A percentile compares a stretch with the other conserved stretches of the same genome.
Conservation (phyloP, 2,329 filamentous ascomycete genomes). For the Fusarium guadeloupense region DNA sequence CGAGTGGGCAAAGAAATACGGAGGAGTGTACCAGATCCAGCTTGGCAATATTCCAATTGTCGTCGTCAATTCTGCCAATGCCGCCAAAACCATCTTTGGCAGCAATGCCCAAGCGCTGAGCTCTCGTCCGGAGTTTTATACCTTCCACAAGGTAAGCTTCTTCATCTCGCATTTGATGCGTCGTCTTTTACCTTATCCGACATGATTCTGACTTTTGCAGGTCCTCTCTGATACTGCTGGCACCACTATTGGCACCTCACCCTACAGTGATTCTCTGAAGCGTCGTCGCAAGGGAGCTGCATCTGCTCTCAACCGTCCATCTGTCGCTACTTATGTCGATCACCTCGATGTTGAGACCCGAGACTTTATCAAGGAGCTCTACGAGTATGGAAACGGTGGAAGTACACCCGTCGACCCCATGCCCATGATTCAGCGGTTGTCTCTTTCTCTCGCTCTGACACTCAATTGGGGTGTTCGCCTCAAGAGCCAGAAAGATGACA, state of each 20-base stretch:
- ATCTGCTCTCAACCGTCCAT: constrained; percentile 71
- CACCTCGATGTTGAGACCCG: constrained; percentile 71
- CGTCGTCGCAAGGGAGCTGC: constrained; percentile 71
- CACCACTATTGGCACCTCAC: constrained; percentile 74
- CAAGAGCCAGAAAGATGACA: constrained; percentile 62
- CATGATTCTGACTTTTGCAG: constrained; percentile 43
- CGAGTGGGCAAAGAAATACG: constrained; percentile 60
- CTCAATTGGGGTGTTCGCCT: constrained; percentile 74
- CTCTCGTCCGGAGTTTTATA: constrained; percentile 66
- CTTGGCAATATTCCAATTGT: constrained; percentile 66
- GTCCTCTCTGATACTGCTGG: constrained; percentile 71
- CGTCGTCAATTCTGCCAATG: constrained; percentile 63
- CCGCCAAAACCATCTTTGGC: constrained; percentile 61
- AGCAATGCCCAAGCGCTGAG: constrained; percentile 63
- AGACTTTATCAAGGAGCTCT: constrained; percentile 69
- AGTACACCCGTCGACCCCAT: constrained; percentile 67
- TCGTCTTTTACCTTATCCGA: not conserved
- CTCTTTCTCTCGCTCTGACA: constrained; percentile 69
- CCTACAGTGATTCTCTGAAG: constrained; percentile 72
- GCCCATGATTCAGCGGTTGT: constrained; percentile 73
- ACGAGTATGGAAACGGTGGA: constrained; percentile 65
- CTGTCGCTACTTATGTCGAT: constrained; percentile 68
- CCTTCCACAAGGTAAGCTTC: constrained; percentile 62
- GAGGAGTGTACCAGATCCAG: constrained; percentile 64
- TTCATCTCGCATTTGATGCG: accelerated